Base-by-base conservation (phyloP, 306 rosid genomes). In the Vigna unguiculata region DNA sequence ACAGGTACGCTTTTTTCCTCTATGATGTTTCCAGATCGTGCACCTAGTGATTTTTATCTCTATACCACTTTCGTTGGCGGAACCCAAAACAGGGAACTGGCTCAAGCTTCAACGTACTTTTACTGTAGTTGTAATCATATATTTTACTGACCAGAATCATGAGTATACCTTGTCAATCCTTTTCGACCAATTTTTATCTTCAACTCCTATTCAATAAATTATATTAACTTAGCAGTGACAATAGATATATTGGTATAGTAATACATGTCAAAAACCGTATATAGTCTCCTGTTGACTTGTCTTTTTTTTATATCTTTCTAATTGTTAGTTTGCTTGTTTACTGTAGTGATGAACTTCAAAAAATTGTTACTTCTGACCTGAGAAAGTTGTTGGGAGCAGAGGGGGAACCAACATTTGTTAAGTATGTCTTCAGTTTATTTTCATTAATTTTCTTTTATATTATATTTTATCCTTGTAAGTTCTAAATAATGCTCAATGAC, bases 1-100 rank as follows among this genome's bases (percentile, higher is more conserved):
- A 78, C 85, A 94, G 98, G 98, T 71, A 94, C 97, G 53, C 94
- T 91, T 14, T 91, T 94, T 85, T 94, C 97, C 77, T 94, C 98
- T 28, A 86, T 87, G 91, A 91, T 91, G 96, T 94, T 94, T 86
- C 97, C 98, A 48, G 97, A 91, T 81, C 97, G 97, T 53, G 96
- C 98, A 57, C 96, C 96, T 34, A 82, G 74, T 71, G 90, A 91
- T 83, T 75, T 70, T 30, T 67, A 91, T 83, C 96, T 93, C 60
- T 93, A 93, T 71, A 93, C 98, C 24, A 91, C 98, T 71, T 90
- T 94, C 77, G 43, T 94, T 55, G 98, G 98, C 70, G 98, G 97
- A 77, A 85, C 85, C 75, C 86, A 84, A 81, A 91, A 91, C 87
- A 84, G 68, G 84, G 93, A 90, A 77, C 83, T 94, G 22, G 93